These are phyloP conservation scores for Macrolepiota albuminosa DNA, from an alignment of 768 basidiomycete species.

Conservation along the genomic window DNA sequence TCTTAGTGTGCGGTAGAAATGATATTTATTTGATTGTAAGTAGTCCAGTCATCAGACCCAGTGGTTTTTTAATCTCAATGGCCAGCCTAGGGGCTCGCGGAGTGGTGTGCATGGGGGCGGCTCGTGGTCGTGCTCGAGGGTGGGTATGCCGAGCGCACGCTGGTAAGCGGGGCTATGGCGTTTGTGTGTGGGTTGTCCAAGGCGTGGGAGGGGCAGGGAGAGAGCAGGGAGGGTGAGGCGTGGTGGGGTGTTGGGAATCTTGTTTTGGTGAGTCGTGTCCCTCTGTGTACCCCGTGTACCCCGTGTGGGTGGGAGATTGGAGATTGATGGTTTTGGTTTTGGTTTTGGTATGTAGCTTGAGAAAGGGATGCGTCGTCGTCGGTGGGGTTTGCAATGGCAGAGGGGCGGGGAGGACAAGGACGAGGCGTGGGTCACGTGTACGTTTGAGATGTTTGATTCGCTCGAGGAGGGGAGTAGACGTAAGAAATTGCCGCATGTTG, in stretches of 20 bases:
- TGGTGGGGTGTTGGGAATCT: conserved; percentile 73
- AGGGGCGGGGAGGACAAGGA: background rate
- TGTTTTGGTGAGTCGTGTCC: conserved; percentile 44
- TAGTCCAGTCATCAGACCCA: no score
- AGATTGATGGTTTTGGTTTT: no score
- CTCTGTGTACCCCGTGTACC: no score
- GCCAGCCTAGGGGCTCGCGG: conserved; percentile 59
- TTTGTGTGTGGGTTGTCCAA: conserved; percentile 62
- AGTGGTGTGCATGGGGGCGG: conserved; percentile 59
- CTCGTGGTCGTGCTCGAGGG: conserved; percentile 91
- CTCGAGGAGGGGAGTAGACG: conserved; percentile 34
- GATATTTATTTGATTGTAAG: no score
- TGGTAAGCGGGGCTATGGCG: conserved; percentile 80
- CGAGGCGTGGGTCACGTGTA: conserved; percentile 58
- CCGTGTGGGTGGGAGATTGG: no score
- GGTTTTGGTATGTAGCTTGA: conserved; percentile 50
- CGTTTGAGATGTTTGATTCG: conserved; percentile 42
- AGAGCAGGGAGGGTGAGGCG: background rate
- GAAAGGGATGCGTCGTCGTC: conserved; percentile 32
- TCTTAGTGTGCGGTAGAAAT: no score
- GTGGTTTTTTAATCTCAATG: no score
- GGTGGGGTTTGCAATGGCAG: no score
- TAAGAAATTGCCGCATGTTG: conserved; percentile 29
- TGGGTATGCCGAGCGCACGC: conserved; percentile 88
- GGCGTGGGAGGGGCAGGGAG: conserved; percentile 21